A percentile compares a stretch with the other conserved stretches of the same genome.
phyloP scores from a whole-genome alignment of 495 filamentous ascomycete genomes.

The Annulohypoxylon maeteangense region DNA sequence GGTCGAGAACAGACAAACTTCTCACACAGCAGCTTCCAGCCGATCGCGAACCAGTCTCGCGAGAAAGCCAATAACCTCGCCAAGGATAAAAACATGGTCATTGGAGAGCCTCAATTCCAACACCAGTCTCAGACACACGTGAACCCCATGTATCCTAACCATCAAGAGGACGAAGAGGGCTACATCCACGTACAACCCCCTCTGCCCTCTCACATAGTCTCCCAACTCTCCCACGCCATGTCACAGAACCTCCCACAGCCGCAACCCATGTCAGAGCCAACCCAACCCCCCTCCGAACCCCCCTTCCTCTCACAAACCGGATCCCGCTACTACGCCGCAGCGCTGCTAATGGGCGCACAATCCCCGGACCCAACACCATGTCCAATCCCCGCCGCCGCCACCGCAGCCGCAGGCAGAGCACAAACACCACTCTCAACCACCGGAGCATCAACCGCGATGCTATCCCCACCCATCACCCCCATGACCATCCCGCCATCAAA shows the following conservation, averaged over 20 bases:
- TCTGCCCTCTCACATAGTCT: not conserved
- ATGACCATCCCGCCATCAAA: not conserved
- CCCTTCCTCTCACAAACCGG: not conserved
- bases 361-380: not conserved
- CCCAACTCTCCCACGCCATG: not conserved
- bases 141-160: not conserved
- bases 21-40: conserved; percentile 23
- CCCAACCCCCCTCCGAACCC: not conserved
- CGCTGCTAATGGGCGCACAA: not conserved
- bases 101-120: not conserved
- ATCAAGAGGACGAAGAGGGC: not conserved
- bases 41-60: not conserved
- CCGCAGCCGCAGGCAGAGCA: not conserved
- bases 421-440: not conserved
- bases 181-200: not conserved
- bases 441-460: not conserved
- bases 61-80: not conserved
- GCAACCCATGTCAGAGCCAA: too few relatives aligned
- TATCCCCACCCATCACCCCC: not conserved
- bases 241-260: too few relatives aligned
- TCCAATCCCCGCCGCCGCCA: not conserved
- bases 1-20: not conserved
- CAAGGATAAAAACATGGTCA: not conserved
- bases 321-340: not conserved
- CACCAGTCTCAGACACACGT: not conserved